Percentiles rank a stretch among this genome's conserved stretches.
phyloP scores from a whole-genome alignment of 169 alveolate species.

The Ichthyophthirius multifiliis region DNA sequence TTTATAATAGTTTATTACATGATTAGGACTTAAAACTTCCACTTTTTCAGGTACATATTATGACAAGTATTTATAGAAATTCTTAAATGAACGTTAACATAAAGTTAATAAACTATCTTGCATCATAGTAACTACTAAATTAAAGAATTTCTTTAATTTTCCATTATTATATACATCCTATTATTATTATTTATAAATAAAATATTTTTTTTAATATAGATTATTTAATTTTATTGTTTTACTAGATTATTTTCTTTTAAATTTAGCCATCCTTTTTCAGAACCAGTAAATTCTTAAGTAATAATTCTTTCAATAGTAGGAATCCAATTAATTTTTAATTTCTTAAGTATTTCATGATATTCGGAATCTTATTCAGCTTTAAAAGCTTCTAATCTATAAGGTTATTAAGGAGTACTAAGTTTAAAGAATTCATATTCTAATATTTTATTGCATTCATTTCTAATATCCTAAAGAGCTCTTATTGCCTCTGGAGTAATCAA shows the following conservation, averaged over 20 bases:
- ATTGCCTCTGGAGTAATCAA: constrained; percentile 48
- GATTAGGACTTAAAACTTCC: constrained; percentile 58
- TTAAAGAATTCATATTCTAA: constrained; percentile 51
- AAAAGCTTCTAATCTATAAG: constrained; percentile 58
- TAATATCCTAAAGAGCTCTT: constrained; percentile 37
- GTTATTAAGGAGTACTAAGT: constrained; percentile 31
- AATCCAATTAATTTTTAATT: constrained; percentile 54
- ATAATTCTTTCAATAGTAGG: constrained; percentile 48
- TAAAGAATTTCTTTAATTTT: constrained; percentile 87
- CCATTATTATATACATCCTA: constrained; percentile 88
- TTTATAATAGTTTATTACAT: constrained; percentile 62
- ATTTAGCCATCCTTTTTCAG: constrained; percentile 62
- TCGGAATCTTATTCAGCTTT: constrained; percentile 45
- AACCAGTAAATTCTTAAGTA: constrained; percentile 14
- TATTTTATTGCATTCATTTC: constrained; percentile 57
- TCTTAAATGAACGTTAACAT: constrained; percentile 54
- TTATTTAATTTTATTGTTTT: constrained; percentile 47
- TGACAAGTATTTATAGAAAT: constrained; percentile 70
- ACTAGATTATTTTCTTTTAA: constrained; percentile 78
- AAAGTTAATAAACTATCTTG: constrained; percentile 80
- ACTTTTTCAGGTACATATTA: constrained; percentile 72
- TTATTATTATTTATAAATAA: constrained; percentile 81
- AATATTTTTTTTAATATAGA: constrained; percentile 67
- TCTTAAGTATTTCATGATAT: constrained; percentile 29
- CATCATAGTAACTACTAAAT: constrained; percentile 87